phyloP scores from a whole-genome alignment of 2,329 filamentous ascomycete species.

The Aspergillus neoniger region DNA sequence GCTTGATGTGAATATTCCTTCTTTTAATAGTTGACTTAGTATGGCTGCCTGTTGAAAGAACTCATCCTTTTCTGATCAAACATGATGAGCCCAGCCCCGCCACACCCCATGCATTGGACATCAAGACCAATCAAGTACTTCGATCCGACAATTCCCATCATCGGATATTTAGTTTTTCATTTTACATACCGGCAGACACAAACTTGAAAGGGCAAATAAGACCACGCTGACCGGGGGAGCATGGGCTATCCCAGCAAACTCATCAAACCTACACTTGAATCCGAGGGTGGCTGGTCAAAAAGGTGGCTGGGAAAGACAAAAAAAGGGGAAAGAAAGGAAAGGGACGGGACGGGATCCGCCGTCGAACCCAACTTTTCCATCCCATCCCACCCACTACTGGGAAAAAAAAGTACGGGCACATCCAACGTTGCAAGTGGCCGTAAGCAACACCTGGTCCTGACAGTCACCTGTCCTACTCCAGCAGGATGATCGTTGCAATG shows the following conservation, averaged over 20 bases:
- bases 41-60: too few relatives aligned
- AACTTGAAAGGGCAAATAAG: too few relatives aligned
- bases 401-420: neutral
- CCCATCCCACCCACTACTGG: neutral
- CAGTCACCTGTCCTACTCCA: neutral
- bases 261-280: neutral
- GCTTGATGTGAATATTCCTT: too few relatives aligned
- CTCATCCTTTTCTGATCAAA: too few relatives aligned
- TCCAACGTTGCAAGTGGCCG: conserved; percentile 5
- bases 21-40: too few relatives aligned
- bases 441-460: conserved; percentile 5
- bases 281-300: neutral
- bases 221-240: neutral
- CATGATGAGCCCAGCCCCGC: too few relatives aligned
- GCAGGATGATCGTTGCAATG: neutral
- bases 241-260: neutral
- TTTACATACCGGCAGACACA: too few relatives aligned
- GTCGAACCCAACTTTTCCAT: neutral
- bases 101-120: too few relatives aligned
- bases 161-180: too few relatives aligned
- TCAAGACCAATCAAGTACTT: too few relatives aligned
- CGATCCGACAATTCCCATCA: too few relatives aligned
- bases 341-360: neutral
- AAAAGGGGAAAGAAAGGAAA: neutral
- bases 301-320: neutral